phyloP scores from a whole-genome alignment of 1,284 basidiomycete species.

The Fomitopsis pinicola region DNA sequence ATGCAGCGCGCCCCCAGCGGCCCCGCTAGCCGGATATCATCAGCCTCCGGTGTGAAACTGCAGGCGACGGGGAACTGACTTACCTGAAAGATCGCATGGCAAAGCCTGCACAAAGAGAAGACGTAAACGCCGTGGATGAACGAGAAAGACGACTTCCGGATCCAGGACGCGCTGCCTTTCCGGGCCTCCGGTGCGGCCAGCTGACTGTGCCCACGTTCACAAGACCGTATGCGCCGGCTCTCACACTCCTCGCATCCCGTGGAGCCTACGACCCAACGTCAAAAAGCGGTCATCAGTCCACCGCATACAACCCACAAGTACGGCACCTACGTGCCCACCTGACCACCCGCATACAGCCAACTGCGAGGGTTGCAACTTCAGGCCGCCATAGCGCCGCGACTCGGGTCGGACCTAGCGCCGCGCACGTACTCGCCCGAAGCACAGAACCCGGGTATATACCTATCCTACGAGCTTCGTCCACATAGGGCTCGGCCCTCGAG shows the following conservation, averaged over 20 bases:
- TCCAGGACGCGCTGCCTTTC: background rate
- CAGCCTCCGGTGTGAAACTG: background rate
- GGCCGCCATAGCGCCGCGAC: background rate
- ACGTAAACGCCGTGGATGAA: background rate
- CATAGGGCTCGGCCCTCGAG: too few species aligned
- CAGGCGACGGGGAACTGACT: background rate
- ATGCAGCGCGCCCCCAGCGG: slow-evolving; percentile 2
- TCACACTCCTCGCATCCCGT: background rate
- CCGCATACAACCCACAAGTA: background rate
- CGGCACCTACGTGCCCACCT: background rate
- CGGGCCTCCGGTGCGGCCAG: background rate
- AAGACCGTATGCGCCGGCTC: background rate
- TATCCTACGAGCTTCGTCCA: too few species aligned
- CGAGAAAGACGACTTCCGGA: background rate
- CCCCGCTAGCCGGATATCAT: background rate
- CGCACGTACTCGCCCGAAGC: too few species aligned
- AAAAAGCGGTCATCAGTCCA: background rate
- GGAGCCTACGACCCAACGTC: background rate
- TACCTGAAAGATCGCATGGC: background rate
- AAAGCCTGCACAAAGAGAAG: background rate
- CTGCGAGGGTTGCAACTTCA: background rate
- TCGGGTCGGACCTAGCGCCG: background rate
- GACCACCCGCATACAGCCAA: background rate
- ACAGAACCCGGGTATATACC: too few species aligned
- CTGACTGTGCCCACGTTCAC: background rate